A percentile compares a stretch with the other conserved stretches of the same genome.
Evolutionary conservation across 495 filamentous ascomycete species (phyloP).

Genomic region (Opeltia flavorubescens): DNA sequence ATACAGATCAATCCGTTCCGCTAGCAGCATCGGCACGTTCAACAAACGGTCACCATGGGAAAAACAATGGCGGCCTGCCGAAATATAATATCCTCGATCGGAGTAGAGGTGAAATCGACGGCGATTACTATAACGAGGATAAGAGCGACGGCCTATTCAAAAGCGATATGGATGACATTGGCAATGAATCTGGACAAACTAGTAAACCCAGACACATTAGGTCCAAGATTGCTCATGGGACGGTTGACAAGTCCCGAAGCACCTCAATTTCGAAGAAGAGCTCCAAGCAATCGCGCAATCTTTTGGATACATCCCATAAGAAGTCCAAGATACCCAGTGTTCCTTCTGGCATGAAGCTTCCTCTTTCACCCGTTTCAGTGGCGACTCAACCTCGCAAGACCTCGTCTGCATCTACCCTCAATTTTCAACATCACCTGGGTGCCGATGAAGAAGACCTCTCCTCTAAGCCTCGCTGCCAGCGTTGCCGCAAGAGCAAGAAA

Average conservation of each 20-base stretch:
- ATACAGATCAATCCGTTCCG: slow-evolving; percentile 47
- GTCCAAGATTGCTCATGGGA: slow-evolving; percentile 21
- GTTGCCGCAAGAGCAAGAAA: slow-evolving; percentile 98
- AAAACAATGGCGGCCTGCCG: slow-evolving; percentile 46
- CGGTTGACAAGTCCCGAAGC: slow-evolving; percentile 22
- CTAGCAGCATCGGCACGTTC: slow-evolving; percentile 32
- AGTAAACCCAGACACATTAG: slow-evolving; percentile 25
- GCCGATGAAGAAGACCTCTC: slow-evolving; percentile 82
- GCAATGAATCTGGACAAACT: slow-evolving; percentile 23
- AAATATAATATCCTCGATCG: slow-evolving; percentile 57
- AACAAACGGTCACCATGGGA: slow-evolving; percentile 40
- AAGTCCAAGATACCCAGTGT: slow-evolving; percentile 43
- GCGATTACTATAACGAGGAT: slow-evolving; percentile 43
- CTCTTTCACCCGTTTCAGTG: slow-evolving; percentile 57
- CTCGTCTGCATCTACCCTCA: slow-evolving; percentile 53
- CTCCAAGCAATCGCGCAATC: slow-evolving; percentile 32
- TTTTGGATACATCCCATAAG: slow-evolving; percentile 22
- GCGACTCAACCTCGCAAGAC: slow-evolving; percentile 61
- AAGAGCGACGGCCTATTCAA: slow-evolving; percentile 42
- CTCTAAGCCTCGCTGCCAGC: slow-evolving; percentile 91
- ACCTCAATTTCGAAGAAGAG: slow-evolving; percentile 26
- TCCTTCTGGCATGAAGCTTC: slow-evolving; percentile 29
- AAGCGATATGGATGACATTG: slow-evolving; percentile 35
- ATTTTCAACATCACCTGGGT: slow-evolving; percentile 55
- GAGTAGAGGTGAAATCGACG: slow-evolving; percentile 46